A percentile compares a stretch with the other conserved stretches of the same genome.
Conservation (phyloP, 1,284 basidiomycete genomes). For the Cutaneotrichosporon sp. region DNA sequence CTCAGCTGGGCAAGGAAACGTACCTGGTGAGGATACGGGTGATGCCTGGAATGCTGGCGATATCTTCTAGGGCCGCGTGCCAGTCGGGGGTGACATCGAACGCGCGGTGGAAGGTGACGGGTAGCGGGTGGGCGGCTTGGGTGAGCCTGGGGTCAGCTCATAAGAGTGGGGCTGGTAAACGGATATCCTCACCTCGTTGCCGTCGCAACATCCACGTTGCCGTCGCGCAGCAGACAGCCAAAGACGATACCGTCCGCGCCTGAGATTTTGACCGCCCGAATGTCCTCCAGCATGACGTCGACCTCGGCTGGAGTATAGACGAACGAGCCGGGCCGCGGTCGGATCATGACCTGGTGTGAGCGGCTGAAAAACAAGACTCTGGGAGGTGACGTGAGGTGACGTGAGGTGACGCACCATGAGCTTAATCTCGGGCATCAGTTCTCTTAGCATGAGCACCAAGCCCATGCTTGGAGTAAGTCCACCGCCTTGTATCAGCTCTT, state of each 20-base stretch:
- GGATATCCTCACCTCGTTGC: slow-evolving; percentile 48
- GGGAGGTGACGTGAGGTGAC: neutral
- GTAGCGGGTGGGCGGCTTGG: slow-evolving; percentile 61
- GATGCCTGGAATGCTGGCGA: slow-evolving; percentile 63
- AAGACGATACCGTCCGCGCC: slow-evolving; percentile 68
- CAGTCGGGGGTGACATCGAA: slow-evolving; percentile 69
- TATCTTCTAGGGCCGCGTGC: slow-evolving; percentile 58
- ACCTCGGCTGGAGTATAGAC: slow-evolving; percentile 66
- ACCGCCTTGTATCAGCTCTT: slow-evolving; percentile 56
- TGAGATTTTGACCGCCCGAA: slow-evolving; percentile 51
- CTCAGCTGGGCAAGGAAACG: neutral
- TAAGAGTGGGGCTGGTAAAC: neutral
- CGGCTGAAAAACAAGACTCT: neutral
- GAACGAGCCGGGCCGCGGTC: slow-evolving; percentile 74
- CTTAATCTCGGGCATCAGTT: slow-evolving; percentile 57
- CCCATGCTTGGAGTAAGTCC: slow-evolving; percentile 75
- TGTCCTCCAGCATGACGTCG: slow-evolving; percentile 70
- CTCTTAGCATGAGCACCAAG: slow-evolving; percentile 61
- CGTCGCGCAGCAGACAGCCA: slow-evolving; percentile 63
- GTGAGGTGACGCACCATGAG: slow-evolving; percentile 61
- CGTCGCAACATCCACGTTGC: slow-evolving; percentile 61
- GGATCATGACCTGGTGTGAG: slow-evolving; percentile 66
- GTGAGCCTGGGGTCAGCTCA: slow-evolving; percentile 50
- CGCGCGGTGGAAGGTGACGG: slow-evolving; percentile 80
- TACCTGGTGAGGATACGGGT: slow-evolving; percentile 72